A percentile compares a stretch with the other conserved stretches of the same genome.
Conservation (phyloP, 2,329 filamentous ascomycete species). For the Drechslera avenae region DNA sequence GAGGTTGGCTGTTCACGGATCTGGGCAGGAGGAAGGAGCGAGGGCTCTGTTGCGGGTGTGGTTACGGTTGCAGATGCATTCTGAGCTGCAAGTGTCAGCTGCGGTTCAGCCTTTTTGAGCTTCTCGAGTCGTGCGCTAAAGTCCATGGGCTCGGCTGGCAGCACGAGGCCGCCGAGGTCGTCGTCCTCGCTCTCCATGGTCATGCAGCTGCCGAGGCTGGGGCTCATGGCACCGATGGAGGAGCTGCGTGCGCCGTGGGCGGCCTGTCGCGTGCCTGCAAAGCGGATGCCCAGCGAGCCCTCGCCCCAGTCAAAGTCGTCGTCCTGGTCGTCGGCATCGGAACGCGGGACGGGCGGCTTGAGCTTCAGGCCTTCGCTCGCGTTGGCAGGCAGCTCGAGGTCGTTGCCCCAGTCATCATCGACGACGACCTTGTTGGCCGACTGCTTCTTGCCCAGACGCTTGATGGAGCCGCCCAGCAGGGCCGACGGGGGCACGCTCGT, state of each 20-base stretch:
- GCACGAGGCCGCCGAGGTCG: conserved; percentile 82
- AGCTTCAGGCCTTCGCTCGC: conserved; percentile 47
- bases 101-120: conserved; percentile 60
- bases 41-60: conserved; percentile 10
- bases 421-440: conserved; percentile 52
- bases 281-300: conserved; percentile 87
- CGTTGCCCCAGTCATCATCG: conserved; percentile 58
- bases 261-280: conserved; percentile 83
- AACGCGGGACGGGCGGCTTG: conserved; percentile 53
- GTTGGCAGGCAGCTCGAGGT: conserved; percentile 53
- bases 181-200: conserved; percentile 94
- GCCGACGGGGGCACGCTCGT: conserved; percentile 86
- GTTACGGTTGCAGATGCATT: conserved; percentile 4
- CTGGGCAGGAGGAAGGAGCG: conserved; percentile 25
- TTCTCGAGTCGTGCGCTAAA: conserved; percentile 78
- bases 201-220: conserved; percentile 88
- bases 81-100: conserved; percentile 20
- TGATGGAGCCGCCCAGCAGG: conserved; percentile 89
- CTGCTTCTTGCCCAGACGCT: conserved; percentile 71
- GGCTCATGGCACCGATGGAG: conserved; percentile 85
- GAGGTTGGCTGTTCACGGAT: conserved; percentile 37
- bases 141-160: conserved; percentile 83
- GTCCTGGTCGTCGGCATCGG: conserved; percentile 65
- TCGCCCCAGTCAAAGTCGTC: conserved; percentile 93
- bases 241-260: conserved; percentile 82